phyloP scores from a whole-genome alignment of 108 stramenopile genomes.

The Fistulifera solaris region DNA sequence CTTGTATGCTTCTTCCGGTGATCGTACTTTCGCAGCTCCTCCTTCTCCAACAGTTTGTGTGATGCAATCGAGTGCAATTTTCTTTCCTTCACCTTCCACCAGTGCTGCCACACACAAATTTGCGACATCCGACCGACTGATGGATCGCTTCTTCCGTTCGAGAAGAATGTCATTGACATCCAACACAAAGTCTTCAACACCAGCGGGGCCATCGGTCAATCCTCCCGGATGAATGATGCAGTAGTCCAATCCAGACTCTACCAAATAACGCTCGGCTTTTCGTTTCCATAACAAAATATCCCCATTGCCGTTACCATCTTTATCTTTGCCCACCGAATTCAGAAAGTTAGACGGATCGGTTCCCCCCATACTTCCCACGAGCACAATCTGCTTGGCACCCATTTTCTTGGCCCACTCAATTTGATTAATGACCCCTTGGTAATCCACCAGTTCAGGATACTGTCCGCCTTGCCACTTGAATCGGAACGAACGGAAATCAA shows the following conservation, averaged over 20 bases:
- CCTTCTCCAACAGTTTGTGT: conserved; percentile 10
- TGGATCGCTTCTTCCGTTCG: conserved; percentile 35
- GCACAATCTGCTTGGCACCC: conserved; percentile 71
- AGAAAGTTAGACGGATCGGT: conserved; percentile 83
- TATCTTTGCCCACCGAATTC: conserved; percentile 71
- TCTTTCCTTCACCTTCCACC: conserved; percentile 28
- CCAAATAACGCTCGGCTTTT: conserved; percentile 71
- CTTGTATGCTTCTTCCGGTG: conserved; percentile 39
- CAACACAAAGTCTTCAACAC: conserved; percentile 43
- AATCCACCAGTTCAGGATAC: conserved; percentile 73
- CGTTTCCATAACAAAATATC: conserved; percentile 89
- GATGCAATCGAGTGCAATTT: conserved; percentile 56
- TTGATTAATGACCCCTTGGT: conserved; percentile 62
- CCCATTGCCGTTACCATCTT: conserved; percentile 46
- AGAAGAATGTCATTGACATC: conserved; percentile 74
- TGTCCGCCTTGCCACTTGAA: conserved; percentile 51
- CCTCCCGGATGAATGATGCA: conserved; percentile 89
- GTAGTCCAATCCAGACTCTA: conserved; percentile 65
- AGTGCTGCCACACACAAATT: conserved; percentile 65
- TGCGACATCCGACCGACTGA: conserved; percentile 69
- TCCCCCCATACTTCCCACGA: conserved; percentile 78
- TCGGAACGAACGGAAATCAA: conserved; percentile 47
- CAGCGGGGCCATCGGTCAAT: conserved; percentile 49
- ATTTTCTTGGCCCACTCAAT: conserved; percentile 73
- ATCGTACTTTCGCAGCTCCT: conserved; percentile 1